Evolutionary conservation across 2,329 filamentous ascomycete genomes (phyloP).

Genomic region (Aspergillus ochraceoroseus): DNA sequence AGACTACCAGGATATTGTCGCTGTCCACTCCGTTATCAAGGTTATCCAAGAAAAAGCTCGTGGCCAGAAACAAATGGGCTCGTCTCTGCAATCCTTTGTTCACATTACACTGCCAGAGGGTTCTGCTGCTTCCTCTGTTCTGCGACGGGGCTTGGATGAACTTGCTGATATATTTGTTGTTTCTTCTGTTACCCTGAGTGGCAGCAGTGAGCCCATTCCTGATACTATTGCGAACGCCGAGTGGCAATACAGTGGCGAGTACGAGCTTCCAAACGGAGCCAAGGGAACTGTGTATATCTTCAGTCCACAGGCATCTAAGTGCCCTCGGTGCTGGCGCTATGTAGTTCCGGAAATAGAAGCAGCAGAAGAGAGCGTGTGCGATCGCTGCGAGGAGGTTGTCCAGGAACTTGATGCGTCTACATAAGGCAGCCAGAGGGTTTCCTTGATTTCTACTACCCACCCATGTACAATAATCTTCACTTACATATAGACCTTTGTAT

Average conservation of each 20-base stretch:
- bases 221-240: slow-evolving; percentile 29
- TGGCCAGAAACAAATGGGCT: slow-evolving; percentile 66
- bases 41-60: slow-evolving; percentile 68
- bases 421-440: slow-evolving; percentile 3
- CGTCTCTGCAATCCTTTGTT: slow-evolving; percentile 73
- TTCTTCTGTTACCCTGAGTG: slow-evolving; percentile 55
- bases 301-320: slow-evolving; percentile 61
- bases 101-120: slow-evolving; percentile 30
- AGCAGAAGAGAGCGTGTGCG: slow-evolving; percentile 63
- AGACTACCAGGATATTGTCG: slow-evolving; percentile 41
- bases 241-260: slow-evolving; percentile 44
- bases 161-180: slow-evolving; percentile 65
- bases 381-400: slow-evolving; percentile 66
- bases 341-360: slow-evolving; percentile 50
- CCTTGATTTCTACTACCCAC: slow-evolving; percentile 1
- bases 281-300: slow-evolving; percentile 41
- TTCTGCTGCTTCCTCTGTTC: slow-evolving; percentile 19
- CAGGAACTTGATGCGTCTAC: slow-evolving; percentile 28
- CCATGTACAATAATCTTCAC: slow-evolving; percentile 1
- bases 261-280: slow-evolving; percentile 34
- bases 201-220: slow-evolving; percentile 28
- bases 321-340: slow-evolving; percentile 84
- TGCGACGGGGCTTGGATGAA: slow-evolving; percentile 42
- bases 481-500: slow-evolving; percentile 7
- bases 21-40: slow-evolving; percentile 65